Conservation (phyloP, 1,284 basidiomycete species). For the Cryptococcus sp. region DNA sequence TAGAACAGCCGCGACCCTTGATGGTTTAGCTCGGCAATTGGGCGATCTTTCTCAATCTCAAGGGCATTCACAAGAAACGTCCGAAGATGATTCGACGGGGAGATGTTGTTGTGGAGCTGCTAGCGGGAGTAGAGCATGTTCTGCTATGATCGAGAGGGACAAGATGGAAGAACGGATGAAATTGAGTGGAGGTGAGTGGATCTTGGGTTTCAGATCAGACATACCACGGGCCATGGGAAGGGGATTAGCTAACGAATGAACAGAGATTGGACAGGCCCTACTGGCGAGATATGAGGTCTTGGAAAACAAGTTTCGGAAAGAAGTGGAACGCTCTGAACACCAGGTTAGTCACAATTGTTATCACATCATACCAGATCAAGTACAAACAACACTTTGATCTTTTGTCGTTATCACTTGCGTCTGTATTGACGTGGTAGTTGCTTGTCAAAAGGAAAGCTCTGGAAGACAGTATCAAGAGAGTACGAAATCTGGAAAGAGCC, state of each 20-base stretch:
- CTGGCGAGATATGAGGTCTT: conserved; percentile 81
- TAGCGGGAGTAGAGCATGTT: not conserved
- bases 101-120: conserved; percentile 31
- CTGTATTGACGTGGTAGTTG: conserved; percentile 17
- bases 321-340: conserved; percentile 29
- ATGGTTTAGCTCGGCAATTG: conserved; percentile 34
- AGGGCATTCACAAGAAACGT: conserved; percentile 2
- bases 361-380: conserved; percentile 23
- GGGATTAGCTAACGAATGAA: too few species aligned
- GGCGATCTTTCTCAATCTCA: conserved; percentile 17
- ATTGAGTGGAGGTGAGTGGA: conserved; percentile 70
- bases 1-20: conserved; percentile 39
- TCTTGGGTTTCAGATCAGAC: not conserved
- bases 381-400: conserved; percentile 1
- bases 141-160: conserved; percentile 48
- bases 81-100: conserved; percentile 4
- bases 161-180: conserved; percentile 69
- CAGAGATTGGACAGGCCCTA: conserved; percentile 88
- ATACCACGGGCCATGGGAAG: too few species aligned
- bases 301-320: conserved; percentile 60
- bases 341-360: conserved; percentile 36
- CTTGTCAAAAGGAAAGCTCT: conserved; percentile 39
- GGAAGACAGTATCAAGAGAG: conserved; percentile 32
- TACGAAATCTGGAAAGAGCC: conserved; percentile 43
- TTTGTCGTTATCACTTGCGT: not conserved